phyloP scores from a whole-genome alignment of 345 rosid genomes.

The Eucalyptus lansdowneana region DNA sequence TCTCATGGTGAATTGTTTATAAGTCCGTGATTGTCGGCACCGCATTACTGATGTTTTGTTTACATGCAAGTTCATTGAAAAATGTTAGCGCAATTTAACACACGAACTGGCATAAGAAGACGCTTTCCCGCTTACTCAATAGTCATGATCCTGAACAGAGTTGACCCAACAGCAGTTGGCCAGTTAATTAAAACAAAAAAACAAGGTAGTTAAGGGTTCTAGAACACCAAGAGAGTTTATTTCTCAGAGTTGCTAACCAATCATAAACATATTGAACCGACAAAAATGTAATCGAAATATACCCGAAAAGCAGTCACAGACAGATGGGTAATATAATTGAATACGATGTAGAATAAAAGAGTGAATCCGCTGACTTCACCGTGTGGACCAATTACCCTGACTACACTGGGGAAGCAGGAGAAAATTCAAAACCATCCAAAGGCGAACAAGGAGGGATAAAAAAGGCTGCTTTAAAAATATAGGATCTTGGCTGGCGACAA shows the following conservation, averaged over 20 bases:
- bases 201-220: neutral
- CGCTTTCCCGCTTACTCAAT: neutral
- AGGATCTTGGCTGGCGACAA: neutral
- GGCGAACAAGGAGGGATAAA: constrained; percentile 9
- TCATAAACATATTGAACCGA: neutral
- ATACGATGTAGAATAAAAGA: constrained; percentile 8
- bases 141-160: neutral
- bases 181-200: neutral
- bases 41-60: neutral
- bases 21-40: neutral
- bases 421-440: neutral
- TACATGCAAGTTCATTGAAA: neutral
- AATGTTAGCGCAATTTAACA: neutral
- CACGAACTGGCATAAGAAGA: neutral
- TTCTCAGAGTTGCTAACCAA: neutral
- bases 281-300: neutral
- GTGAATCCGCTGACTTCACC: constrained; percentile 1
- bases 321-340: neutral
- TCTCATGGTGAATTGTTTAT: neutral
- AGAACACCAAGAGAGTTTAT: neutral
- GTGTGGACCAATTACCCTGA: neutral
- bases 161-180: neutral
- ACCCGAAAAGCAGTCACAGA: neutral
- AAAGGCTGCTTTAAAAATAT: neutral
- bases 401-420: constrained; percentile 8